phyloP scores from a whole-genome alignment of 495 filamentous ascomycete species.

The Amniculicola lignicola region DNA sequence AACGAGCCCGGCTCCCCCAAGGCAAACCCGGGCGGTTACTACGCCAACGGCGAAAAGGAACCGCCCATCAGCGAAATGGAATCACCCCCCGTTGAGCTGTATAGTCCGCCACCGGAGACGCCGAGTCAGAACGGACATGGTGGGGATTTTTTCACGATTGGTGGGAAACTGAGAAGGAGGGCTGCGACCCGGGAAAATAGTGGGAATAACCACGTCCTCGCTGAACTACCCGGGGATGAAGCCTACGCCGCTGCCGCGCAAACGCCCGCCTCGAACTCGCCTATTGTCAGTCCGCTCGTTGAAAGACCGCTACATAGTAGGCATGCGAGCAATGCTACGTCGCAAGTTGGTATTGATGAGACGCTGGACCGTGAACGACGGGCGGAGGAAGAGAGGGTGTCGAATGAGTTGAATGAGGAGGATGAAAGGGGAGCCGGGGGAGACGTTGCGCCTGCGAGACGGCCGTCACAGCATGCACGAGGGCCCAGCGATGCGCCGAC shows the following conservation, averaged over 20 bases:
- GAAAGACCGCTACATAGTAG: constrained; percentile 5
- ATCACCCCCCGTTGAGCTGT: constrained; percentile 24
- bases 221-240: constrained; percentile 24
- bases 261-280: not conserved
- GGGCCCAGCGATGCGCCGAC: constrained; percentile 21
- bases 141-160: not conserved
- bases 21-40: constrained; percentile 14
- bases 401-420: too few species aligned
- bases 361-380: not conserved
- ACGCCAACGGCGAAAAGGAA: constrained; percentile 19
- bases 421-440: too few species aligned
- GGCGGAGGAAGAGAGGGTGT: not conserved
- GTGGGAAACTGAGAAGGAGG: not conserved
- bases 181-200: constrained; percentile 26
- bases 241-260: not conserved
- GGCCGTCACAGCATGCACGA: constrained; percentile 5
- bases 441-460: not conserved
- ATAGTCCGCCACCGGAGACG: constrained; percentile 13
- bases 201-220: constrained; percentile 11
- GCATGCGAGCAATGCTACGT: constrained; percentile 7
- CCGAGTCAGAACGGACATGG: not conserved
- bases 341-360: constrained; percentile 11
- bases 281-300: not conserved
- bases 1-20: constrained; percentile 15
- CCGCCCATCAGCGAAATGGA: constrained; percentile 32